Evolutionary conservation across 345 rosid species (phyloP), one percentile per base, ranked within the genome.

Genomic region (Boechera divaricarpa): DNA sequence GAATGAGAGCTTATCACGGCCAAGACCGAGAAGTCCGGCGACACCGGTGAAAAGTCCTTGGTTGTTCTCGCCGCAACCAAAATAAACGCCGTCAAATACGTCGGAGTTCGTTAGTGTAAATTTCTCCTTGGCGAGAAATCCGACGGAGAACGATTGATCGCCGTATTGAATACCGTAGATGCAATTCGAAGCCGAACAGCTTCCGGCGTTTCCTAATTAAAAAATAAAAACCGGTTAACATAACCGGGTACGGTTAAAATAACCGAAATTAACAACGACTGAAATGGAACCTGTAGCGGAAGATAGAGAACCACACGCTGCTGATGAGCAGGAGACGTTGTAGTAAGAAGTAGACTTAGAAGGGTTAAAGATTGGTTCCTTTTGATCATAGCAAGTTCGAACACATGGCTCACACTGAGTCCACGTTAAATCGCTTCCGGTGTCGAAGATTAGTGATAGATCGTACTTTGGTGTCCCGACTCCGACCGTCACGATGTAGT

Each of bases 31-130:
- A 33, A 94, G 73, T 4, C 95, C 98, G 4, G 97, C 93, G 0
- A 86, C 70, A n/a, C 92, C 87, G 0, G 85, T 79, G 51, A 89
- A 94, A n/a, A 90, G 86, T 10, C 98, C 97, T 5, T 48, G 82
- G 69, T 94, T 94, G 78, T 90, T 85, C 76, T 90, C 83, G 47
- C 98, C 97, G 63, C 98, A 94, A 0, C 98, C 98, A 54, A 94
- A 90, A 26, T 69, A 48, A 72, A 94, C 80, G 29, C 75, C 57
- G 58, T 82, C 41, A 70, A 90, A 71, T 0, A 74, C 72, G 18
- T 89, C 94, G 1, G 81, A 73, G n/a, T 80, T 7, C 3, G 95
- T 83, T 56, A 94, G 44, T 8, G 89, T 81, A 47, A 92, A 78
- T 53, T 64, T 88, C 59, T 94, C 98, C 42, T 72, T 82, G 44